Conservation (phyloP, 495 filamentous ascomycete species). For the Penicillium soppii region DNA sequence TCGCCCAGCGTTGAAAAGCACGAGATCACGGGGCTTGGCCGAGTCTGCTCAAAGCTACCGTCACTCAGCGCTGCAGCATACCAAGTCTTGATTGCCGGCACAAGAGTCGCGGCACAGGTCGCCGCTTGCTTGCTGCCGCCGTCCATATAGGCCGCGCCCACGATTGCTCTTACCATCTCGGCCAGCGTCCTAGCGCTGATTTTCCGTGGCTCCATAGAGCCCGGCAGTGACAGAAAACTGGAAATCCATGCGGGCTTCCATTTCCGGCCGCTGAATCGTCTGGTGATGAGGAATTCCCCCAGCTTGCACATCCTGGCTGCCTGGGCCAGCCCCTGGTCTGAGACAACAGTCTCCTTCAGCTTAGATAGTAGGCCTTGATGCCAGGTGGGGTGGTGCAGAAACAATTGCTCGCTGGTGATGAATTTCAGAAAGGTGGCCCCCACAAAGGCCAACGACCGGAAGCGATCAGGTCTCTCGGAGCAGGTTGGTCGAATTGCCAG, state of each 20-base stretch:
- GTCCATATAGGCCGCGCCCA: constrained; percentile 1
- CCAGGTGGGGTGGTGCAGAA: constrained; percentile 4
- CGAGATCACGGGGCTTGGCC: background rate
- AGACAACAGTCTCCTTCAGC: constrained; percentile 1
- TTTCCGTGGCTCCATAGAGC: background rate
- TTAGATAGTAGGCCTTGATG: constrained; percentile 6
- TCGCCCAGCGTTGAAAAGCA: background rate
- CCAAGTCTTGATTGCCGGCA: constrained; percentile 3
- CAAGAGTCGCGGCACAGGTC: background rate
- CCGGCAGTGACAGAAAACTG: background rate
- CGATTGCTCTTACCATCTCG: constrained; percentile 3
- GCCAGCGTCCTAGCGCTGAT: constrained; percentile 1
- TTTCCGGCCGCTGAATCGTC: background rate
- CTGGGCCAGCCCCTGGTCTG: constrained; percentile 3
- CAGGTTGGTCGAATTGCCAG: constrained; percentile 1
- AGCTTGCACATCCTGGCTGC: background rate
- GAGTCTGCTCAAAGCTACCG: background rate
- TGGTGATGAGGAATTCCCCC: background rate
- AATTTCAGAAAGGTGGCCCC: constrained; percentile 2
- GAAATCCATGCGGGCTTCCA: constrained; percentile 1
- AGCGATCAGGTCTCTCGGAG: background rate
- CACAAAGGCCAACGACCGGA: constrained; percentile 1
- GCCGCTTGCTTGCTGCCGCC: background rate
- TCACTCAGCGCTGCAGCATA: background rate
- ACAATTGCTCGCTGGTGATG: background rate